Conservation (phyloP, 2,329 filamentous ascomycete species). For the Colletotrichum costaricense region DNA sequence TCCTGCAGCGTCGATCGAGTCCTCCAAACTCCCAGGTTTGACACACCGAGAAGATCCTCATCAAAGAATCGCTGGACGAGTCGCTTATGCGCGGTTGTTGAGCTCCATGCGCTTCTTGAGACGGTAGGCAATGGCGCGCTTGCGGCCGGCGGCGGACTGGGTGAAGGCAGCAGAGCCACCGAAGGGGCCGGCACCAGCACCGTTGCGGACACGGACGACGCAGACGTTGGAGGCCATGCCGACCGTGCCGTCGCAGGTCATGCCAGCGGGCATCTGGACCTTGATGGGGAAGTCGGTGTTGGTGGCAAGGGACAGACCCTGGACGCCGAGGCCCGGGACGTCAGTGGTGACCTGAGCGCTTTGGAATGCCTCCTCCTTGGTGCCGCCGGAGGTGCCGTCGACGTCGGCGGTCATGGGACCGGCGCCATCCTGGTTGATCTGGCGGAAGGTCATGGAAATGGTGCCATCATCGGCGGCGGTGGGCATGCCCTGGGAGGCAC, state of each 20-base stretch:
- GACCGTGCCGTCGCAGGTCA: slow-evolving; percentile 71
- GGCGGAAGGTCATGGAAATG: slow-evolving; percentile 73
- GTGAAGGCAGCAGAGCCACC: slow-evolving; percentile 76
- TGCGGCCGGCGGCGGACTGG: slow-evolving; percentile 66
- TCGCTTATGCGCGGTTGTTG: slow-evolving; percentile 37
- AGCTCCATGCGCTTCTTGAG: slow-evolving; percentile 52
- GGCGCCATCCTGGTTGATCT: slow-evolving; percentile 79
- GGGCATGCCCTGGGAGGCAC: slow-evolving; percentile 66
- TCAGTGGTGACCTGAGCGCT: slow-evolving; percentile 68
- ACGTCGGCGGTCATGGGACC: slow-evolving; percentile 71
- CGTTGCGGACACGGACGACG: slow-evolving; percentile 73
- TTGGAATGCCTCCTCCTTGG: slow-evolving; percentile 69
- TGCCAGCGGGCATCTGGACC: slow-evolving; percentile 74
- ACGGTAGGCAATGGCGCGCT: slow-evolving; percentile 70
- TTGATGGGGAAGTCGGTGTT: slow-evolving; percentile 74
- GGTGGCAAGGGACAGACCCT: slow-evolving; percentile 67
- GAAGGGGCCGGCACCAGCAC: slow-evolving; percentile 72
- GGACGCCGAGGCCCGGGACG: slow-evolving; percentile 67
- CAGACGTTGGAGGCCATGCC: slow-evolving; percentile 72
- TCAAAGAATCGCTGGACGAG: not conserved
- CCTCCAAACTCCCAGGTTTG: slow-evolving; percentile 27
- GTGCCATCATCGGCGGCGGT: slow-evolving; percentile 70
- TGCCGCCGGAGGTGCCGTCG: slow-evolving; percentile 73
- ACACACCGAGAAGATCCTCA: slow-evolving; percentile 5
- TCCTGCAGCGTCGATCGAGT: not conserved